A percentile compares a stretch with the other conserved stretches of the same genome.
phyloP scores from a whole-genome alignment of 176 grass and related monocot species.

The Aegilops umbellulata region DNA sequence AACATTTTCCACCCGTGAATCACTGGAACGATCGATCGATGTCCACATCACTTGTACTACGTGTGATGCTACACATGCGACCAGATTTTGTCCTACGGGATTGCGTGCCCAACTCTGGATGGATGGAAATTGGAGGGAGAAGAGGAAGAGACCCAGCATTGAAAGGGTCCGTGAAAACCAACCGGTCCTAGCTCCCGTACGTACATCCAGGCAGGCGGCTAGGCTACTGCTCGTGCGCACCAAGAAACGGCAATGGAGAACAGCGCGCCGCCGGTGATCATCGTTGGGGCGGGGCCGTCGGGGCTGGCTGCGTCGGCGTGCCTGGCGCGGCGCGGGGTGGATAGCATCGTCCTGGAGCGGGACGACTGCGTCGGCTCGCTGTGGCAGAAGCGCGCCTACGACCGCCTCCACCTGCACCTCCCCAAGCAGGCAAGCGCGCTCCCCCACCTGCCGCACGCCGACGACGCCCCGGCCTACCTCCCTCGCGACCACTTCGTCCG shows the following conservation, averaged over 20 bases:
- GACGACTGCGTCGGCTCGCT: slow-evolving; percentile 8
- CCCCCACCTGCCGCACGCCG: background rate
- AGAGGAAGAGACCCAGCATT: too few relatives aligned
- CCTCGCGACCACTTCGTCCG: background rate
- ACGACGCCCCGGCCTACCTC: background rate
- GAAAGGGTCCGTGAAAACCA: too few relatives aligned
- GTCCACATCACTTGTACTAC: too few relatives aligned
- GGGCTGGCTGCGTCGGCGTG: background rate
- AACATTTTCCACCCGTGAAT: too few relatives aligned
- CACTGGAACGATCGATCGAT: too few relatives aligned
- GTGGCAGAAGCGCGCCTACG: slow-evolving; percentile 2
- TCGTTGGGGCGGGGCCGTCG: background rate
- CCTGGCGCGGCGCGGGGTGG: background rate
- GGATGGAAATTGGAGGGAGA: too few relatives aligned
- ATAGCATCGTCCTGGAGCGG: background rate
- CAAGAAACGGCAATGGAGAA: background rate
- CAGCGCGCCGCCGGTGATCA: background rate
- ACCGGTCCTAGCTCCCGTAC: too few relatives aligned
- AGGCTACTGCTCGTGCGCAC: background rate
- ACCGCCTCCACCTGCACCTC: slow-evolving; percentile 1
- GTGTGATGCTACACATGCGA: too few relatives aligned
- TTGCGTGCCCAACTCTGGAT: too few relatives aligned
- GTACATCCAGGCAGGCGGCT: too few relatives aligned
- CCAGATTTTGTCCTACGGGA: too few relatives aligned
- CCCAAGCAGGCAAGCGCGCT: background rate